These are phyloP conservation scores for Astrothelium subdiscretum DNA, from an alignment of 495 filamentous ascomycete species.

Conservation along the genomic window DNA sequence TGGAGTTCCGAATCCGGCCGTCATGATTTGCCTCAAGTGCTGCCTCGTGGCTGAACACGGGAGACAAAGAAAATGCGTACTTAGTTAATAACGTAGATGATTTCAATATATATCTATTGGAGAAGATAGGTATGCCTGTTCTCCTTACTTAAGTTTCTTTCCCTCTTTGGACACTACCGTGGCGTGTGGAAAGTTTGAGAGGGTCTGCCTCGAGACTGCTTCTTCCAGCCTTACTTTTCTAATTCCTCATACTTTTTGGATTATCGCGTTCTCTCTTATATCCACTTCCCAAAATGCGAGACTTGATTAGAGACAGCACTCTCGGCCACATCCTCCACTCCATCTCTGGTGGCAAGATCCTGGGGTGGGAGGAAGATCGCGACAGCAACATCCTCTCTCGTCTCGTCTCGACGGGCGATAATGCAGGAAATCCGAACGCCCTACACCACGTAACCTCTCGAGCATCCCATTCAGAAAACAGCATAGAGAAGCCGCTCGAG, in stretches of 20 bases:
- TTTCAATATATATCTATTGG: too few species aligned
- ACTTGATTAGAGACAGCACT: neutral
- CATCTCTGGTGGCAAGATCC: neutral
- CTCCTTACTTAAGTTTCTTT: too few species aligned
- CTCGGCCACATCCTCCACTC: neutral
- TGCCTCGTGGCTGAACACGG: too few species aligned
- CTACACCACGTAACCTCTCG: neutral
- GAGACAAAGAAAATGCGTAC: too few species aligned
- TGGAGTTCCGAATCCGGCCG: too few species aligned
- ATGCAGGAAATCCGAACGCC: neutral
- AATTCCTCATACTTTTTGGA: neutral
- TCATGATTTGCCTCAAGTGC: too few species aligned
- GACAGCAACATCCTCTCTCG: neutral
- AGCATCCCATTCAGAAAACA: neutral
- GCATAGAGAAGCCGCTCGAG: neutral
- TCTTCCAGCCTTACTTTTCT: neutral
- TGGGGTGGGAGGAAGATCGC: neutral
- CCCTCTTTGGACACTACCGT: too few species aligned
- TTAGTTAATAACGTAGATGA: too few species aligned
- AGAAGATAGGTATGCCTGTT: too few species aligned
- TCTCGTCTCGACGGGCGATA: neutral
- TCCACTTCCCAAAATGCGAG: neutral
- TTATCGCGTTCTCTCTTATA: neutral
- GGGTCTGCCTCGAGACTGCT: too few species aligned
- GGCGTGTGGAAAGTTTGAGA: too few species aligned